Conservation (phyloP, 2,329 filamentous ascomycete genomes). For the Phialocephala sp. region DNA sequence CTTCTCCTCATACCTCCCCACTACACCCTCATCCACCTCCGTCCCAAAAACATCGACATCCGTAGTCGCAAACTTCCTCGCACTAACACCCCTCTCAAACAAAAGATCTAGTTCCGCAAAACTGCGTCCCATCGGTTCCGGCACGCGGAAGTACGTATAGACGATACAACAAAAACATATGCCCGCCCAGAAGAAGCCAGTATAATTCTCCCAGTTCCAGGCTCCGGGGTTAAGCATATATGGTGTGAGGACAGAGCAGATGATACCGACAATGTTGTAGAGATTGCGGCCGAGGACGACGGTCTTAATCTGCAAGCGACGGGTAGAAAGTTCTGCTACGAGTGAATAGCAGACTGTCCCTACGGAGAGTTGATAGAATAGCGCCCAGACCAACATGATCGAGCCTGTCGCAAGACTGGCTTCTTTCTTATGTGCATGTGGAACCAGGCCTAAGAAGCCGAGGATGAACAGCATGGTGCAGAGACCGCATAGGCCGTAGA, state of each 20-base stretch:
- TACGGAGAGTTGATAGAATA: slow-evolving; percentile 85
- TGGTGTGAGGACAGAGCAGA: slow-evolving; percentile 81
- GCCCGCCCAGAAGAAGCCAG: slow-evolving; percentile 81
- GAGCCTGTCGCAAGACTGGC: slow-evolving; percentile 41
- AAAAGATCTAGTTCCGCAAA: slow-evolving; percentile 88
- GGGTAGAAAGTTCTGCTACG: slow-evolving; percentile 82
- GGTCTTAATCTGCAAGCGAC: slow-evolving; percentile 87
- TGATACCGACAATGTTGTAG: slow-evolving; percentile 75
- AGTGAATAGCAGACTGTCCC: slow-evolving; percentile 91
- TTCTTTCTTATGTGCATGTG: slow-evolving; percentile 34
- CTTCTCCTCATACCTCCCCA: slow-evolving; percentile 63
- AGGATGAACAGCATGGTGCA: slow-evolving; percentile 75
- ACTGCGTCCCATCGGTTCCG: slow-evolving; percentile 78
- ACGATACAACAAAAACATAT: slow-evolving; percentile 60
- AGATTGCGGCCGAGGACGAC: slow-evolving; percentile 83
- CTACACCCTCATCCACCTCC: slow-evolving; percentile 31
- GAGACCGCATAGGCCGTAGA: slow-evolving; percentile 53
- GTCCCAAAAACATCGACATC: slow-evolving; percentile 41
- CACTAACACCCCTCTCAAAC: slow-evolving; percentile 71
- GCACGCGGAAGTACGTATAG: slow-evolving; percentile 80
- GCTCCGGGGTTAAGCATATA: slow-evolving; percentile 90
- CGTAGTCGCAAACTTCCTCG: slow-evolving; percentile 44
- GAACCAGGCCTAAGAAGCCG: slow-evolving; percentile 65
- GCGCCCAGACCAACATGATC: slow-evolving; percentile 83
- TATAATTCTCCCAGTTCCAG: slow-evolving; percentile 88